These are phyloP conservation scores for Forsythia suspensa DNA, from an alignment of 257 asterid genomes.

Conservation along the genomic window DNA sequence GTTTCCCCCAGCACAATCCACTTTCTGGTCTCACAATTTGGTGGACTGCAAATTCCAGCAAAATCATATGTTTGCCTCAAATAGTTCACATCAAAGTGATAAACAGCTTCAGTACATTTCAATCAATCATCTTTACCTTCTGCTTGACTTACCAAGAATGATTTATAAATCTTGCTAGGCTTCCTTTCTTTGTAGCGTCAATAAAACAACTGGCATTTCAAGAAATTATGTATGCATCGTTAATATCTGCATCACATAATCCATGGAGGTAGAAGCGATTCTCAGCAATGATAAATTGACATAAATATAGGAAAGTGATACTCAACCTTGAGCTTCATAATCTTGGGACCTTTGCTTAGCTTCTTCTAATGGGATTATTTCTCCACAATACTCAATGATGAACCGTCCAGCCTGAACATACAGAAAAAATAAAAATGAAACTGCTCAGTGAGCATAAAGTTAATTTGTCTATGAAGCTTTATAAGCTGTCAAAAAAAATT, in stretches of 20 bases:
- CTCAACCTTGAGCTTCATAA: constrained; percentile 75
- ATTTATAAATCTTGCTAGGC: constrained; percentile 83
- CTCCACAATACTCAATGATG: constrained; percentile 90
- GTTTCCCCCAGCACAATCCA: constrained; percentile 91
- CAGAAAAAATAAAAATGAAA: constrained; percentile 19
- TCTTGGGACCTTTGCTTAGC: constrained; percentile 65
- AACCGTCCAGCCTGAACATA: constrained; percentile 76
- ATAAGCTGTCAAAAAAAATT: background rate
- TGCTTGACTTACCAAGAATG: constrained; percentile 77
- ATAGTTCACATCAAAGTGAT: background rate
- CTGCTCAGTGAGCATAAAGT: background rate
- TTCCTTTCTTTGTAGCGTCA: constrained; percentile 88
- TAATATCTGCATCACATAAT: constrained; percentile 54
- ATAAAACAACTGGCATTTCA: constrained; percentile 61
- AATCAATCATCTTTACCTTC: constrained; percentile 9
- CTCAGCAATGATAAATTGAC: constrained; percentile 17
- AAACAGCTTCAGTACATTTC: constrained; percentile 13
- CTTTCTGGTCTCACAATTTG: constrained; percentile 96
- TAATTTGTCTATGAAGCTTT: background rate
- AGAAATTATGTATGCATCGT: constrained; percentile 81
- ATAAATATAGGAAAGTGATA: constrained; percentile 19
- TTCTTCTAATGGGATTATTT: constrained; percentile 74
- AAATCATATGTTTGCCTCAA: constrained; percentile 13
- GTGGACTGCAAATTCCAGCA: constrained; percentile 56
- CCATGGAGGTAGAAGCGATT: constrained; percentile 20